Evolutionary conservation across 805 yeast species (phyloP).

Genomic region (Barnettozyma wickerhamii): DNA sequence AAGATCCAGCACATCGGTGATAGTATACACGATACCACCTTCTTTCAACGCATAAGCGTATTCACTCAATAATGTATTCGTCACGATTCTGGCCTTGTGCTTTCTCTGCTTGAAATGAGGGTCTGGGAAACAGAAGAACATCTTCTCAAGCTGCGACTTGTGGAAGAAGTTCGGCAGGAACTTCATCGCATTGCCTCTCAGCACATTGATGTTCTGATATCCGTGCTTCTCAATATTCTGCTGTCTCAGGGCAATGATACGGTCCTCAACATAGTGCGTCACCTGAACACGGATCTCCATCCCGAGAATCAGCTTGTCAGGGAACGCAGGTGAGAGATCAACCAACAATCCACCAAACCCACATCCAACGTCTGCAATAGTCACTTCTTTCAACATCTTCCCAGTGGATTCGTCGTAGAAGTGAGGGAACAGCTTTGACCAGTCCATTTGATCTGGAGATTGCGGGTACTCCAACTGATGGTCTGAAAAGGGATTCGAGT

Average conservation of each 20-base stretch:
- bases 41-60: slow-evolving; percentile 86
- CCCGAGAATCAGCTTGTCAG: slow-evolving; percentile 74
- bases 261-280: slow-evolving; percentile 93
- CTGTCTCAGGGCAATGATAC: slow-evolving; percentile 81
- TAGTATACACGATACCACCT: slow-evolving; percentile 88
- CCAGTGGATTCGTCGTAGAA: slow-evolving; percentile 39
- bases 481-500: slow-evolving; percentile 95
- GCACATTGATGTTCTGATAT: slow-evolving; percentile 82
- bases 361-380: slow-evolving; percentile 95
- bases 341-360: slow-evolving; percentile 93
- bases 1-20: slow-evolving; percentile 90
- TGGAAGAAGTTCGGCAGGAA: slow-evolving; percentile 90
- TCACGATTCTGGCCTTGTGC: slow-evolving; percentile 94
- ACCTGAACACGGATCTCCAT: slow-evolving; percentile 99
- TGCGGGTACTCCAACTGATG: slow-evolving; percentile 86
- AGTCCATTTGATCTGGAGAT: slow-evolving; percentile 80
- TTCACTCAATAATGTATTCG: slow-evolving; percentile 83
- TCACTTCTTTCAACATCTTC: slow-evolving; percentile 51
- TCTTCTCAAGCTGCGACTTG: slow-evolving; percentile 77
- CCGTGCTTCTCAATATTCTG: slow-evolving; percentile 31
- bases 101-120: slow-evolving; percentile 97
- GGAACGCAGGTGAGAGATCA: slow-evolving; percentile 73
- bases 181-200: slow-evolving; percentile 97
- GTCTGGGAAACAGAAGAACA: slow-evolving; percentile 99
- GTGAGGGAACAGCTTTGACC: slow-evolving; percentile 74